These are phyloP conservation scores for Nymphaea colorata DNA, from an alignment of 164 flowering plant genomes.

Conservation along the genomic window DNA sequence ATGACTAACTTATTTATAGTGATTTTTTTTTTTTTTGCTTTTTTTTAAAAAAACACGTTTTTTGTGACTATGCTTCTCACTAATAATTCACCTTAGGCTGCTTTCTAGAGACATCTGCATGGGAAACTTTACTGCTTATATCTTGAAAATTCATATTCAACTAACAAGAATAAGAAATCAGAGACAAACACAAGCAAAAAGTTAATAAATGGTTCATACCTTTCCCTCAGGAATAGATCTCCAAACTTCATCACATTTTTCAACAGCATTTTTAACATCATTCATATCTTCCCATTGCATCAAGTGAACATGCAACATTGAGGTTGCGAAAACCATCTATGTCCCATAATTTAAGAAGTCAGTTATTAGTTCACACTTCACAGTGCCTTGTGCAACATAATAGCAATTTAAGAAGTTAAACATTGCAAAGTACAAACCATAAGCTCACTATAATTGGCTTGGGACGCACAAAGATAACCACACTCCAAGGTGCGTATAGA, in stretches of 20 bases:
- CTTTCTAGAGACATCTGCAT: too few species aligned
- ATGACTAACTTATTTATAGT: too few species aligned
- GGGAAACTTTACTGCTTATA: too few species aligned
- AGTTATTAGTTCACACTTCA: neutral
- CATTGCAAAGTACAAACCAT: constrained; percentile 33
- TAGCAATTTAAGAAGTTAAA: neutral
- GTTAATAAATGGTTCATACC: constrained; percentile 19
- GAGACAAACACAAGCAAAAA: neutral
- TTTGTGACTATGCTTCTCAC: too few species aligned
- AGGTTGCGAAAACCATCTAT: constrained; percentile 87
- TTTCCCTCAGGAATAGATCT: constrained; percentile 42
- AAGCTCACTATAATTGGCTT: constrained; percentile 50
- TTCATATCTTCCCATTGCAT: constrained; percentile 80
- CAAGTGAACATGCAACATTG: constrained; percentile 69
- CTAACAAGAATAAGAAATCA: neutral
- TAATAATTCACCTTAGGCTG: too few species aligned
- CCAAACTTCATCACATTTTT: constrained; percentile 58
- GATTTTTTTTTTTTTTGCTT: too few species aligned
- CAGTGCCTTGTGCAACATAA: too few species aligned
- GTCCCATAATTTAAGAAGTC: neutral
- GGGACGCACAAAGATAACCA: constrained; percentile 48
- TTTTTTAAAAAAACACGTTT: too few species aligned
- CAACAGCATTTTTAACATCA: constrained; percentile 47
- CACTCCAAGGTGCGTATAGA: constrained; percentile 44
- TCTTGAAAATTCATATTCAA: too few species aligned